Percentiles rank a stretch among this genome's conserved stretches.
Evolutionary conservation across 768 basidiomycete species (phyloP).

Genomic region (Termitomyces sp.): DNA sequence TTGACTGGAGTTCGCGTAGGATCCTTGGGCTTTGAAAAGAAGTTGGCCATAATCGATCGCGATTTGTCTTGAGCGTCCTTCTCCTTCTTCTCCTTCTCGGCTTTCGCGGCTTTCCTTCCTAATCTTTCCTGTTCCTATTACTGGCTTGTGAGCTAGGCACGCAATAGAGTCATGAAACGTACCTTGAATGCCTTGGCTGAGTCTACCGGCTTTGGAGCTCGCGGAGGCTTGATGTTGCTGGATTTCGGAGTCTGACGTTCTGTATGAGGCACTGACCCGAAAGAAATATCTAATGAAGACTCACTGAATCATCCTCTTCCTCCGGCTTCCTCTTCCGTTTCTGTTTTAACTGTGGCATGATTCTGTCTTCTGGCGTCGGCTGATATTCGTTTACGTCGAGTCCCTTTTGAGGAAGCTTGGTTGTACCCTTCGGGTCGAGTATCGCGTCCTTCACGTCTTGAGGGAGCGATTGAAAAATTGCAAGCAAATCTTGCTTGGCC

Average conservation of each 20-base stretch:
- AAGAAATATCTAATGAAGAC: slow-evolving; percentile 1
- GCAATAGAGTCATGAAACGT: neutral
- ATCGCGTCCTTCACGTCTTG: slow-evolving; percentile 52
- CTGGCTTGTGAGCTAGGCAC: neutral
- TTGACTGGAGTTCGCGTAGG: slow-evolving; percentile 16
- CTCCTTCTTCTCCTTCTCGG: slow-evolving; percentile 67
- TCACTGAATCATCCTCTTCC: slow-evolving; percentile 38
- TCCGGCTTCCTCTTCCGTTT: slow-evolving; percentile 27
- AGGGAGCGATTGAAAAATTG: slow-evolving; percentile 52
- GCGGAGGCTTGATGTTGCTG: slow-evolving; percentile 21
- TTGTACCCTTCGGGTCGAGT: slow-evolving; percentile 43
- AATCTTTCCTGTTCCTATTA: slow-evolving; percentile 63
- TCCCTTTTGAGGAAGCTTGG: slow-evolving; percentile 31
- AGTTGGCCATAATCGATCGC: slow-evolving; percentile 69
- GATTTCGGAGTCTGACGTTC: slow-evolving; percentile 2
- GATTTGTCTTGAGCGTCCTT: slow-evolving; percentile 70
- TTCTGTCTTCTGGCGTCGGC: slow-evolving; percentile 20
- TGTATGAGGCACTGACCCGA: neutral
- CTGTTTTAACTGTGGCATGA: slow-evolving; percentile 23
- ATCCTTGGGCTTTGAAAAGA: slow-evolving; percentile 65
- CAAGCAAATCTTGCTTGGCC: slow-evolving; percentile 55
- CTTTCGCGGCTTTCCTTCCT: slow-evolving; percentile 64
- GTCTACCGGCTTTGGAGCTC: slow-evolving; percentile 49
- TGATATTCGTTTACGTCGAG: slow-evolving; percentile 23
- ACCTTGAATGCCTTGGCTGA: slow-evolving; percentile 60